Conservation (phyloP, 257 asterid species). For the Vinca minor region DNA sequence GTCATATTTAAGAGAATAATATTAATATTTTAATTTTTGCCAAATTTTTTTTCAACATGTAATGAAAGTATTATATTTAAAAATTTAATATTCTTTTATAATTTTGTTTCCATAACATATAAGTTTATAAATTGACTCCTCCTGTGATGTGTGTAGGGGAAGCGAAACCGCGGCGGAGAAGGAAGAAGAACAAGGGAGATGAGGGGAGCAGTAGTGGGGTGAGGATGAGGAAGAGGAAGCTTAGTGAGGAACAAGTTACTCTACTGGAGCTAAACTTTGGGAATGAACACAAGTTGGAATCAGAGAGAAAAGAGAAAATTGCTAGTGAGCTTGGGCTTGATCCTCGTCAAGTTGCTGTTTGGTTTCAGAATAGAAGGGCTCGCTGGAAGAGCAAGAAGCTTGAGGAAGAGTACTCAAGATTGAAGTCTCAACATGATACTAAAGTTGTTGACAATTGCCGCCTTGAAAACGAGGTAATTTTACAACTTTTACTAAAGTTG, state of each 20-base stretch:
- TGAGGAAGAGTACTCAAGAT: slow-evolving; percentile 68
- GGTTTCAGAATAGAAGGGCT: slow-evolving; percentile 90
- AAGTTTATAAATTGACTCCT: no score
- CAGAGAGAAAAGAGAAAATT: slow-evolving; percentile 76
- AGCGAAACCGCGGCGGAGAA: slow-evolving; percentile 21
- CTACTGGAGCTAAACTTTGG: slow-evolving; percentile 56
- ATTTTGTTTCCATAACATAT: no score
- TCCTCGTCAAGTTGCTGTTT: slow-evolving; percentile 90
- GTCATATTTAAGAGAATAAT: no score
- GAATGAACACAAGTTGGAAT: slow-evolving; percentile 66
- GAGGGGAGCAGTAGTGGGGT: slow-evolving; percentile 13
- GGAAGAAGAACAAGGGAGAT: slow-evolving; percentile 35
- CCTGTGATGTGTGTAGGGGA: slow-evolving; percentile 16
- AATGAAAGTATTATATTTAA: no score
- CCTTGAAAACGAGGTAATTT: slow-evolving; percentile 63
- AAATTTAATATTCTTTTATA: no score
- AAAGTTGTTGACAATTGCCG: slow-evolving; percentile 55
- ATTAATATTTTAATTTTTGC: no score
- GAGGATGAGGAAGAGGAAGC: slow-evolving; percentile 63
- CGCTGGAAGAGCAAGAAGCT: slow-evolving; percentile 82
- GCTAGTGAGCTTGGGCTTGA: slow-evolving; percentile 81
- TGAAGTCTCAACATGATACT: slow-evolving; percentile 41
- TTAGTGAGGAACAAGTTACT: slow-evolving; percentile 58
- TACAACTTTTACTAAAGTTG: no score
- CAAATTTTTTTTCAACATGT: no score